Evolutionary conservation across 208 protist genomes (phyloP).

Genomic region (Endotrypanum monterogeii): DNA sequence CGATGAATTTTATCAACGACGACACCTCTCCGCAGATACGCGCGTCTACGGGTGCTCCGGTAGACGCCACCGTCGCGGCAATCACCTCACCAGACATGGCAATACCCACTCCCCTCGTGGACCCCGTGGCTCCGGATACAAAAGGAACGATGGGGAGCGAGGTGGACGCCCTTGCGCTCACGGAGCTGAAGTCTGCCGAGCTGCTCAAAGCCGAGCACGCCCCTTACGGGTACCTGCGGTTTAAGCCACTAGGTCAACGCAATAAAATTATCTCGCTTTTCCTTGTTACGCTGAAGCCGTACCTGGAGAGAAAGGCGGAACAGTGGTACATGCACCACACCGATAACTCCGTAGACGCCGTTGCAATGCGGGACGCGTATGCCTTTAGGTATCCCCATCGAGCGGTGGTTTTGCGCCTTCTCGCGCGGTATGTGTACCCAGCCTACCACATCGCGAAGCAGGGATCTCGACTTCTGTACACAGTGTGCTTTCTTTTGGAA

Average conservation of each 20-base stretch:
- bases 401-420: slow-evolving; percentile 40
- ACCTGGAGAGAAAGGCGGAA: slow-evolving; percentile 45
- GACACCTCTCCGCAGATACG: slow-evolving; percentile 26
- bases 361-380: slow-evolving; percentile 49
- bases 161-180: slow-evolving; percentile 7
- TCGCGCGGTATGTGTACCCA: slow-evolving; percentile 54
- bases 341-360: slow-evolving; percentile 48
- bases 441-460: slow-evolving; percentile 48
- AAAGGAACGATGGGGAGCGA: slow-evolving; percentile 1
- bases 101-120: slow-evolving; percentile 5
- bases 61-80: background rate
- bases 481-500: slow-evolving; percentile 69
- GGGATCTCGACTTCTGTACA: slow-evolving; percentile 43
- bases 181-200: slow-evolving; percentile 36
- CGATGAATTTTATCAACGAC: slow-evolving; percentile 43
- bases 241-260: slow-evolving; percentile 37
- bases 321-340: slow-evolving; percentile 53
- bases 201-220: slow-evolving; percentile 47
- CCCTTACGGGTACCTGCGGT: slow-evolving; percentile 71
- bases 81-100: background rate
- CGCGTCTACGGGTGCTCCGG: slow-evolving; percentile 5
- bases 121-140: slow-evolving; percentile 9
- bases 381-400: slow-evolving; percentile 42
- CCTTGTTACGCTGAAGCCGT: slow-evolving; percentile 65
- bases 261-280: slow-evolving; percentile 59